These are phyloP conservation scores for Mucor circinelloides DNA, from an alignment of 371 early-diverging fungal genomes.

Conservation along the genomic window DNA sequence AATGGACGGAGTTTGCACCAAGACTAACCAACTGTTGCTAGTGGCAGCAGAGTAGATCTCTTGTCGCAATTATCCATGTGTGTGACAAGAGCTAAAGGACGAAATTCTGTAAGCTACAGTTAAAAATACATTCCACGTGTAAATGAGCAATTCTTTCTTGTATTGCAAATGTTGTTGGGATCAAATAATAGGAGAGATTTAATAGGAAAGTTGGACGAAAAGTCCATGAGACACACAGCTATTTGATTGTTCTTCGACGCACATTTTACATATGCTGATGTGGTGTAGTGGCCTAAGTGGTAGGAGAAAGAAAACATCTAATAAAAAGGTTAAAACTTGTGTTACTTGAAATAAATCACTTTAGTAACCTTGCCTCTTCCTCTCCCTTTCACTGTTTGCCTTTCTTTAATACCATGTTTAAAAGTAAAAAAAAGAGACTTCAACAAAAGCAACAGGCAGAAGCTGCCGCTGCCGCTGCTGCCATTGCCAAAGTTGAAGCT, in stretches of 20 bases:
- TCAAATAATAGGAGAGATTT: neutral
- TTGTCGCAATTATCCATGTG: neutral
- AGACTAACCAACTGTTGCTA: neutral
- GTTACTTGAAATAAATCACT: neutral
- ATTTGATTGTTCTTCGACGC: too few species aligned
- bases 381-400: neutral
- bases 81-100: neutral
- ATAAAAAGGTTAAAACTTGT: neutral
- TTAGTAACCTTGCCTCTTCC: neutral
- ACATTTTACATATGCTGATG: neutral
- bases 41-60: neutral
- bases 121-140: conserved; percentile 1
- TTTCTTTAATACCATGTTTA: neutral
- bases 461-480: neutral
- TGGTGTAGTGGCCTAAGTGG: neutral
- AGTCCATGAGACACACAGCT: neutral
- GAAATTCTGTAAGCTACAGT: neutral
- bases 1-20: neutral
- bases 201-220: neutral
- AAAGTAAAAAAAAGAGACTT: conserved; percentile 21
- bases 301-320: neutral
- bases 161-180: neutral
- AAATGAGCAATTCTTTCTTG: neutral
- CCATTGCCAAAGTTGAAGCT: neutral
- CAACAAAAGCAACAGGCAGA: conserved; percentile 23